A percentile compares a stretch with the other conserved stretches of the same genome.
Conservation (phyloP, 192 early-diverging fungal species). For the Coemansia javaensis region DNA sequence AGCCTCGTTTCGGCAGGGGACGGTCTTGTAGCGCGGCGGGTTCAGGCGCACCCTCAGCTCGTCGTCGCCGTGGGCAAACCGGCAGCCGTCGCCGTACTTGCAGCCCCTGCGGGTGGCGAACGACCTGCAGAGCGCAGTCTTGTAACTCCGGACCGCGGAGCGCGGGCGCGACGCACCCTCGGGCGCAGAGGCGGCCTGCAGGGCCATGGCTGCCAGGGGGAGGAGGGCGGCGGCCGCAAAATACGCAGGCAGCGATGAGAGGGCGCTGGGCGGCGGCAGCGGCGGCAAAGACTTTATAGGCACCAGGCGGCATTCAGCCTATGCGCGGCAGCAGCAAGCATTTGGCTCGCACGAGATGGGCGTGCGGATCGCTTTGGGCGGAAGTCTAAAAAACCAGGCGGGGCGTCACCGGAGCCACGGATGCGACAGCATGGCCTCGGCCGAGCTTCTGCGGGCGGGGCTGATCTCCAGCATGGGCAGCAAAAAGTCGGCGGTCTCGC, state of each 20-base stretch:
- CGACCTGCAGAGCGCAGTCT: conserved; percentile 26
- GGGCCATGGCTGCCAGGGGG: too few relatives aligned
- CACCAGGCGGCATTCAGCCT: too few relatives aligned
- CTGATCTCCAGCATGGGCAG: conserved; percentile 72
- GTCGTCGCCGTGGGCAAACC: conserved; percentile 28
- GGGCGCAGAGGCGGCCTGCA: too few relatives aligned
- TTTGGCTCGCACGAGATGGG: too few relatives aligned
- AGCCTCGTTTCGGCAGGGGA: conserved; percentile 20
- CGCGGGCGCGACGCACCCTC: neutral
- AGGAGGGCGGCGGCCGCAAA: too few relatives aligned
- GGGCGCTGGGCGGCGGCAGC: too few relatives aligned
- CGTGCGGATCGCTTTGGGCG: too few relatives aligned
- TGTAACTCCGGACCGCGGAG: conserved; percentile 12
- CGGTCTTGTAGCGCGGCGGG: conserved; percentile 27
- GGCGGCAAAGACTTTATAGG: too few relatives aligned
- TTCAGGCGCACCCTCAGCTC: conserved; percentile 20
- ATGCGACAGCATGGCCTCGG: conserved; percentile 56
- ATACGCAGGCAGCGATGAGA: too few relatives aligned
- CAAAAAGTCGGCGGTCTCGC: conserved; percentile 74
- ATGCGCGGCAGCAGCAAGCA: too few relatives aligned
- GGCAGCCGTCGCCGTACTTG: conserved; percentile 15
- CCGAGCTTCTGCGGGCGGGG: conserved; percentile 55
- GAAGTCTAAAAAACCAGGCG: neutral
- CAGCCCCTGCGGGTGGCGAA: conserved; percentile 7
- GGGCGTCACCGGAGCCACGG: conserved; percentile 48